phyloP scores from a whole-genome alignment of 306 rosid species.

The Quercus bicolor region DNA sequence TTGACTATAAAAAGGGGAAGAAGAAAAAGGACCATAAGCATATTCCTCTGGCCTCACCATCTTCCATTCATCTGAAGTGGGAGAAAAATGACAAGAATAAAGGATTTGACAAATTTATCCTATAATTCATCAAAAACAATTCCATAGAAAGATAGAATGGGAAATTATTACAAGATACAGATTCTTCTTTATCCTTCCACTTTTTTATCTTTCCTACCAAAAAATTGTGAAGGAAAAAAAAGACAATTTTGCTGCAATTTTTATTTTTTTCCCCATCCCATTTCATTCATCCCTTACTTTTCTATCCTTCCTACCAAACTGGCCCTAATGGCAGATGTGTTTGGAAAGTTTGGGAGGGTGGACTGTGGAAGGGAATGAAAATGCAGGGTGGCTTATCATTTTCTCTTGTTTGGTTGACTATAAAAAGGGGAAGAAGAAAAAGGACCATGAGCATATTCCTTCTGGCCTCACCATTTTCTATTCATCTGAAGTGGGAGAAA shows the following conservation, averaged over 20 bases:
- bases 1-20: too few species aligned
- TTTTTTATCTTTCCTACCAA: not conserved
- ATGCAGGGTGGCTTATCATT: not conserved
- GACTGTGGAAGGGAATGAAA: not conserved
- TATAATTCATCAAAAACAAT: too few species aligned
- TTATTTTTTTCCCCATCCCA: too few species aligned
- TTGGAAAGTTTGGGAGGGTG: not conserved
- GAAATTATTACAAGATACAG: not conserved
- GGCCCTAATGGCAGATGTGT: too few species aligned
- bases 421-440: too few species aligned
- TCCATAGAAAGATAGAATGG: too few species aligned
- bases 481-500: not conserved
- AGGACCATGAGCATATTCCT: too few species aligned
- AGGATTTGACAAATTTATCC: not conserved
- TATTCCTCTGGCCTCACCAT: not conserved
- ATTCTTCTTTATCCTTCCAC: not conserved
- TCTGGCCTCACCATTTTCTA: not conserved
- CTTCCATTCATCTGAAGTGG: not conserved
- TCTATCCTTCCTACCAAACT: too few species aligned
- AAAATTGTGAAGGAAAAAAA: not conserved
- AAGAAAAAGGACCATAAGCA: too few species aligned
- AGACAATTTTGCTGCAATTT: too few species aligned
- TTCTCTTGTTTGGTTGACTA: too few species aligned
- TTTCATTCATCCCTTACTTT: too few species aligned
- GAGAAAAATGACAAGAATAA: not conserved